These are phyloP conservation scores for Yueomyces sinensis DNA, from an alignment of 805 yeast genomes.

Conservation along the genomic window DNA sequence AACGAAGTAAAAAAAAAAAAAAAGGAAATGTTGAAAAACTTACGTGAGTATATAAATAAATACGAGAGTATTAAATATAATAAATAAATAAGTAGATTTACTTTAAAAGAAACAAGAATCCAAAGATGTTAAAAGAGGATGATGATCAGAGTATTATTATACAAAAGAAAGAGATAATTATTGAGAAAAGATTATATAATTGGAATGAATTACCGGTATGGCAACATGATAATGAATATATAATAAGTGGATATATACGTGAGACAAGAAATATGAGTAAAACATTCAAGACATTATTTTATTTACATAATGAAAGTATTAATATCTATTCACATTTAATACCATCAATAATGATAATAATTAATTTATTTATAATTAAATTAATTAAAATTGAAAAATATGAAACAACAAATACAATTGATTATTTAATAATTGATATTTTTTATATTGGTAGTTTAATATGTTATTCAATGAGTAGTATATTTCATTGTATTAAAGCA, in stretches of 20 bases:
- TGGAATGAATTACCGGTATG: slow-evolving; percentile 36
- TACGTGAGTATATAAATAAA: no score
- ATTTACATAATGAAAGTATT: slow-evolving; percentile 60
- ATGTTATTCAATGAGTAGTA: slow-evolving; percentile 51
- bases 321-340: slow-evolving; percentile 58
- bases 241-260: slow-evolving; percentile 49
- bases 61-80: no score
- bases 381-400: no score
- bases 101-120: no score
- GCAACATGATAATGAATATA: slow-evolving; percentile 65
- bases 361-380: no score
- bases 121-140: no score
- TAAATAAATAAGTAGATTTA: no score
- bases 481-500: slow-evolving; percentile 52
- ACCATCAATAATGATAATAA: slow-evolving; percentile 19
- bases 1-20: no score
- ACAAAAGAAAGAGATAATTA: no score
- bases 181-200: background rate
- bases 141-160: no score
- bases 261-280: slow-evolving; percentile 27
- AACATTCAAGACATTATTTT: slow-evolving; percentile 29
- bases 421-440: slow-evolving; percentile 22
- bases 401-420: slow-evolving; percentile 31
- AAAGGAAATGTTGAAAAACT: no score
- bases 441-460: slow-evolving; percentile 41